Evolutionary conservation across 495 filamentous ascomycete species (phyloP).

Genomic region (Bacidia gigantensis): DNA sequence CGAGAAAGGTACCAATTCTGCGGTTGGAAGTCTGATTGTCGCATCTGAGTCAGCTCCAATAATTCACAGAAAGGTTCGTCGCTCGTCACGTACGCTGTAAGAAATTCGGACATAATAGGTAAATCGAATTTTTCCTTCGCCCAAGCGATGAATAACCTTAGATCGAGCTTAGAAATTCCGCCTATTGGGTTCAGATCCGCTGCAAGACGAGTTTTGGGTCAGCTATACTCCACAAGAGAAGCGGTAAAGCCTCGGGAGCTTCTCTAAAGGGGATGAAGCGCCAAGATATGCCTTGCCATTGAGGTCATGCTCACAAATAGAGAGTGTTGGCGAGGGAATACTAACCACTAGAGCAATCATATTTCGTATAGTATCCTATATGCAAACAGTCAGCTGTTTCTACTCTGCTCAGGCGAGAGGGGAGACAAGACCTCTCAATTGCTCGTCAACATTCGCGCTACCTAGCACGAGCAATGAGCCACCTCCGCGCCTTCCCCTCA

Average conservation of each 20-base stretch:
- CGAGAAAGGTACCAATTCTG: background rate
- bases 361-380: background rate
- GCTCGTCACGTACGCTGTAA: constrained; percentile 29
- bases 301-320: background rate
- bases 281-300: background rate
- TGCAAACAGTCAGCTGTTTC: too few relatives aligned
- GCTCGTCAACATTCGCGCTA: background rate
- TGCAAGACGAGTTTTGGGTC: background rate
- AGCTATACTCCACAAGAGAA: too few relatives aligned
- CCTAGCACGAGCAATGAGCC: constrained; percentile 52
- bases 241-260: background rate
- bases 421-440: background rate
- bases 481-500: constrained; percentile 35
- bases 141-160: constrained; percentile 67
- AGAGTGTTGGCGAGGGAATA: too few relatives aligned
- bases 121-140: constrained; percentile 47
- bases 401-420: too few relatives aligned
- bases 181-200: constrained; percentile 55
- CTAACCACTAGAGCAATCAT: background rate
- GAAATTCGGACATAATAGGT: constrained; percentile 59
- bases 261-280: background rate
- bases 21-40: background rate
- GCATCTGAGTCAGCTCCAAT: background rate
- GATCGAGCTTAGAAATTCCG: constrained; percentile 30
- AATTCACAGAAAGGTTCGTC: constrained; percentile 12